Conservation (phyloP, 78 protist species). For the Dictyostelium capitatum region DNA sequence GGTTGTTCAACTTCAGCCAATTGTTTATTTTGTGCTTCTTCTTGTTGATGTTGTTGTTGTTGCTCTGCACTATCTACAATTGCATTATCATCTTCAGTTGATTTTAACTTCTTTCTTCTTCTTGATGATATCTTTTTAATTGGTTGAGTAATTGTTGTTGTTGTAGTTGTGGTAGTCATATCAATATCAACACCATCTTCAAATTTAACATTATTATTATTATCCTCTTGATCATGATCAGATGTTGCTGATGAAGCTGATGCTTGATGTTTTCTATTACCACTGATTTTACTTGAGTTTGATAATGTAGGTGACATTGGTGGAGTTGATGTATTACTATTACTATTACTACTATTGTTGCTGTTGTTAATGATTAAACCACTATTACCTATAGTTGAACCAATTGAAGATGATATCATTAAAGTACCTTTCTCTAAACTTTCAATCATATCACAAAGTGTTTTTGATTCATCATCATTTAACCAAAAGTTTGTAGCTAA, state of each 20-base stretch:
- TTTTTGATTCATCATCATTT: slow-evolving; percentile 47
- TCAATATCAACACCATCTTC: not conserved
- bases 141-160: not conserved
- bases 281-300: not conserved
- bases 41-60: not conserved
- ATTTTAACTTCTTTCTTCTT: slow-evolving; percentile 12
- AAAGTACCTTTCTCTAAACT: slow-evolving; percentile 30
- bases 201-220: not conserved
- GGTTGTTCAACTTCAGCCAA: not conserved
- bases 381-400: too few relatives aligned
- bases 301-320: slow-evolving; percentile 24
- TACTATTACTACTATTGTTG: not conserved
- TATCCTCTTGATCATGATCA: not conserved
- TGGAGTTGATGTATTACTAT: slow-evolving; percentile 22
- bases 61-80: not conserved
- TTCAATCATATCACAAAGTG: not conserved
- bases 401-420: not conserved
- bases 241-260: not conserved
- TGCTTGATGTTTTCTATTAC: not conserved
- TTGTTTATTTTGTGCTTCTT: not conserved
- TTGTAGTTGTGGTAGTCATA: not conserved
- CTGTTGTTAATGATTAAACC: not conserved
- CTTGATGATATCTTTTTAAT: not conserved
- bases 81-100: not conserved
- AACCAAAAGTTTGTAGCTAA: slow-evolving; percentile 74